phyloP scores from a whole-genome alignment of 805 yeast genomes.

The Wickerhamiella spandovensis region DNA sequence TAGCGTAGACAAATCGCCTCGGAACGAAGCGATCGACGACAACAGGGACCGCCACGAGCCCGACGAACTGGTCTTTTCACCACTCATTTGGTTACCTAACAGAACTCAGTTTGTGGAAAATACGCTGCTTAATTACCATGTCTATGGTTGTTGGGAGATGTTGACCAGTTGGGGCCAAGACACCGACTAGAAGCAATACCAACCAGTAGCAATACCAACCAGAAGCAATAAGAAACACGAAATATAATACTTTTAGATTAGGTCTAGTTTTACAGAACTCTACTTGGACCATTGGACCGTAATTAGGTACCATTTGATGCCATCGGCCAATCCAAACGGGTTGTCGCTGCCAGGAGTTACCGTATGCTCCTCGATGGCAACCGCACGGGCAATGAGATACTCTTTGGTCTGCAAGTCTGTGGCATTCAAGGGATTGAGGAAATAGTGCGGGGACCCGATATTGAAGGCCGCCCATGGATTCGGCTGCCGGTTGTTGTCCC shows the following conservation, averaged over 20 bases:
- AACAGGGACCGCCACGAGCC: conserved; percentile 69
- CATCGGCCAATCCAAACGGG: conserved; percentile 53
- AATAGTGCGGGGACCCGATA: conserved; percentile 74
- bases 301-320: conserved; percentile 27
- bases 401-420: conserved; percentile 36
- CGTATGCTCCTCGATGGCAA: conserved; percentile 37
- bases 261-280: not conserved
- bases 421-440: conserved; percentile 39
- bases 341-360: conserved; percentile 29
- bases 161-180: not conserved
- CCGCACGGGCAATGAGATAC: conserved; percentile 70
- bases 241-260: no score
- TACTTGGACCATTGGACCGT: conserved; percentile 6
- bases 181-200: no score
- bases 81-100: not conserved
- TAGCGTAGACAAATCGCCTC: conserved; percentile 83
- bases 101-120: not conserved
- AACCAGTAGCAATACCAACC: no score
- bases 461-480: conserved; percentile 92
- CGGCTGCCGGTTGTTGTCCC: conserved; percentile 30
- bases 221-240: no score
- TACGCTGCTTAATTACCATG: not conserved
- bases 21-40: conserved; percentile 80
- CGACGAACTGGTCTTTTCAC: not conserved
- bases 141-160: not conserved